These are phyloP conservation scores for Tetracentron sinense DNA, from an alignment of 164 flowering plant species.

Conservation along the genomic window DNA sequence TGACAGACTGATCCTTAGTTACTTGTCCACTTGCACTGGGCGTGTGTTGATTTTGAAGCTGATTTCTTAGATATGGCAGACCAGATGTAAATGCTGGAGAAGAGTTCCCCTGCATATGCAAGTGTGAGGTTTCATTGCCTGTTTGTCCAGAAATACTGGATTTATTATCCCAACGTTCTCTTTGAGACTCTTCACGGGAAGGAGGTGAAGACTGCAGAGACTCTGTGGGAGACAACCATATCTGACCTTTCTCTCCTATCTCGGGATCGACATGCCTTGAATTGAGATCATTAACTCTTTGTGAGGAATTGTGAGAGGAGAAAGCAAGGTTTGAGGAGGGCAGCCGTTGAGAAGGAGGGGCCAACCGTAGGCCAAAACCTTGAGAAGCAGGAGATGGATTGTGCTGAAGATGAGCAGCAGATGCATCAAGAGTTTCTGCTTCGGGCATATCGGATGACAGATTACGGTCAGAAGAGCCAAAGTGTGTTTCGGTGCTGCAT, in stretches of 20 bases:
- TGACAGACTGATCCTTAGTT: constrained; percentile 26
- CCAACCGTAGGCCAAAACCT: constrained; percentile 70
- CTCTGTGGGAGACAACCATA: constrained; percentile 29
- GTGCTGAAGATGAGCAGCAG: constrained; percentile 40
- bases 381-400: constrained; percentile 54
- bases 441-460: constrained; percentile 38
- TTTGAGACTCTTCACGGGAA: constrained; percentile 26
- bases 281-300: constrained; percentile 23
- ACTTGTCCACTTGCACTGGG: constrained; percentile 29
- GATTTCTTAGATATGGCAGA: constrained; percentile 33
- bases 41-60: constrained; percentile 35
- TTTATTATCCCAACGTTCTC: constrained; percentile 29
- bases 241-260: constrained; percentile 28
- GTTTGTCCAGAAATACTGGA: constrained; percentile 26
- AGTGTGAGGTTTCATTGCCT: constrained; percentile 25
- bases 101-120: constrained; percentile 26
- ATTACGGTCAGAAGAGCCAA: constrained; percentile 42
- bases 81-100: constrained; percentile 31
- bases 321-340: constrained; percentile 31
- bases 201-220: constrained; percentile 32
- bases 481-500: constrained; percentile 20
- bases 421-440: constrained; percentile 38
- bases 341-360: constrained; percentile 61
- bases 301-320: constrained; percentile 38
- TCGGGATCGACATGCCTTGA: constrained; percentile 33